Base-by-base conservation (phyloP, 2,329 filamentous ascomycete genomes). In the Fusarium hainanense region DNA sequence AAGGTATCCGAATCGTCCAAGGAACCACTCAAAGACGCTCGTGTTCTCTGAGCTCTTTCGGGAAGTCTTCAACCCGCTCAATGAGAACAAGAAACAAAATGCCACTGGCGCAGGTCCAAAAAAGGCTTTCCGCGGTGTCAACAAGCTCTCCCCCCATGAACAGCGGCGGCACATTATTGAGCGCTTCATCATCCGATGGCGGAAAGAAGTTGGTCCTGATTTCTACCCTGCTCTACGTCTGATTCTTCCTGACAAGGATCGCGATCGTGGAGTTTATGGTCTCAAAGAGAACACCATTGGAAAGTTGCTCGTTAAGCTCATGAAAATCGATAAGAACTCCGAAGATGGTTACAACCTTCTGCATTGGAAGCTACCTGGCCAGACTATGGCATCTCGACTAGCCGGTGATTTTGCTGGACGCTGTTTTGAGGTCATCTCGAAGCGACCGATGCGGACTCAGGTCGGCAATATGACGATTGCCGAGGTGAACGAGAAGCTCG, bases 371-470 rank as follows among this genome's bases (percentile, higher is more conserved):
- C 82, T 97, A 0, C 95, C 94, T 0, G 92, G 93, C 2, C 87
- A 92, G 66, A 88, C 85, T 4, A 81, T 83, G 3, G 85, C 87
- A 0, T 87, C 85, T 58, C 84, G 88, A 2, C 88, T 91, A 79
- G 93, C 94, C 4, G 96, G 96, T 8, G 95, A 99, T 77, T 99
- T 99, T 82, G 92, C 94, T 1, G 93, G 92, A 1, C 86, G 95
- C 67, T 98, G 95, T 77, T 94, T 89, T 74, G 93, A 97, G 76
- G 90, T 97, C 25, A 83, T 99, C 42, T 91, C 90, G 4, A 97
- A 97, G 78, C 85, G 96, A 27, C 91, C 93, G 1, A 91, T 97
- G 85, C 86, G 90, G 51, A 91, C 87, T 1, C 85, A 88, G 3
- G 88, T 89, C 3, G 94, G 95, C 1, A 84, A 91, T 70, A 92